phyloP scores from a whole-genome alignment of 2,329 filamentous ascomycete species.

The Hypoxylon sp. region DNA sequence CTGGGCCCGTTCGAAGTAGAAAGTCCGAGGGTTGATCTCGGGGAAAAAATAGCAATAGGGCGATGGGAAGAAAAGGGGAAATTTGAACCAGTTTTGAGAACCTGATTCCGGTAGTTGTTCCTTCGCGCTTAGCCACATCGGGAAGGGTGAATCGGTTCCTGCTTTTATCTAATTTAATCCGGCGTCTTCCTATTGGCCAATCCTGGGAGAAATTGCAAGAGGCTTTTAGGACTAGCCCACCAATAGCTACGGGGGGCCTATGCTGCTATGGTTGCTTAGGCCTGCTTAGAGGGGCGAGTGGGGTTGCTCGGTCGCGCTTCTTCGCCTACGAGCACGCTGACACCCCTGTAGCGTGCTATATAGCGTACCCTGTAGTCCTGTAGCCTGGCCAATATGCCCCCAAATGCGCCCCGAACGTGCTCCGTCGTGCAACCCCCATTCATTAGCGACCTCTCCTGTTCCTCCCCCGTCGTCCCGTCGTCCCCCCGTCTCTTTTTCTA shows the following conservation, averaged over 20 bases:
- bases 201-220: slow-evolving; percentile 14
- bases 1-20: no score
- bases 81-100: no score
- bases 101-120: slow-evolving; percentile 8
- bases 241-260: slow-evolving; percentile 22
- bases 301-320: slow-evolving; percentile 22
- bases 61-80: background rate
- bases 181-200: slow-evolving; percentile 5
- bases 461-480: slow-evolving; percentile 5
- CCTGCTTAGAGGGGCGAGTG: no score
- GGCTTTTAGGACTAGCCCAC: slow-evolving; percentile 8
- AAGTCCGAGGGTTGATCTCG: background rate
- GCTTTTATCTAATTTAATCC: slow-evolving; percentile 28
- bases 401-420: no score
- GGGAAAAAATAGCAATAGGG: slow-evolving; percentile 1
- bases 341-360: slow-evolving; percentile 4
- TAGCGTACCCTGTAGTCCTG: background rate
- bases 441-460: no score
- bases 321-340: background rate
- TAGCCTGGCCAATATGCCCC: no score
- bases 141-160: slow-evolving; percentile 21
- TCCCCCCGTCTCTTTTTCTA: slow-evolving; percentile 15
- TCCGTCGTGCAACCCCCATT: background rate
- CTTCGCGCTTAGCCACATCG: slow-evolving; percentile 4
- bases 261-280: no score